These are phyloP conservation scores for Calocybe cyanea DNA, from an alignment of 768 basidiomycete species.

Conservation along the genomic window DNA sequence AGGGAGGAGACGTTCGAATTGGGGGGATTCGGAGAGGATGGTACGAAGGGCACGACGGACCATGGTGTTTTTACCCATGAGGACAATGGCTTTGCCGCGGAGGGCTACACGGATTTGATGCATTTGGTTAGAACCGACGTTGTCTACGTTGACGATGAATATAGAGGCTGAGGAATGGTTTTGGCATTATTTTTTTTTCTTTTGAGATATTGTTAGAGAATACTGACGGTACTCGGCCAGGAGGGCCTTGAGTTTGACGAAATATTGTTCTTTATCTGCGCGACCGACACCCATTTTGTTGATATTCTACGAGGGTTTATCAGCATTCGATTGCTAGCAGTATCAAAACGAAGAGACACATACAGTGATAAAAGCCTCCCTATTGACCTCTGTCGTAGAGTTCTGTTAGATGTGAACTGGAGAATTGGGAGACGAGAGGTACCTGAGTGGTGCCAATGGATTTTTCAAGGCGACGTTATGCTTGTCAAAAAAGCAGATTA, in stretches of 20 bases:
- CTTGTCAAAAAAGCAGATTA: background rate
- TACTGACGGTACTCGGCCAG: slow-evolving; percentile 83
- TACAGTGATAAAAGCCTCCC: slow-evolving; percentile 70
- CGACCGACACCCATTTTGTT: slow-evolving; percentile 93
- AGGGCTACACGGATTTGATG: slow-evolving; percentile 95
- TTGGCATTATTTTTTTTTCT: slow-evolving; percentile 3
- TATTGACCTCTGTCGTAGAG: slow-evolving; percentile 62
- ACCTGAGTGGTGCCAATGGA: slow-evolving; percentile 84
- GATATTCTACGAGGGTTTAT: slow-evolving; percentile 20
- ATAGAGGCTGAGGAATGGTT: slow-evolving; percentile 70
- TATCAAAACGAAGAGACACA: slow-evolving; percentile 11
- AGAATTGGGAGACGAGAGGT: slow-evolving; percentile 19
- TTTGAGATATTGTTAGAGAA: slow-evolving; percentile 1
- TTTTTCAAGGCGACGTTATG: slow-evolving; percentile 76
- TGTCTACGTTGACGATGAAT: slow-evolving; percentile 99
- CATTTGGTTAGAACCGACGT: slow-evolving; percentile 99
- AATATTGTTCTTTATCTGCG: slow-evolving; percentile 88
- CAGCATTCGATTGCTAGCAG: background rate
- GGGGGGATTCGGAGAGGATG: slow-evolving; percentile 85
- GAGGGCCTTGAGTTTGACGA: slow-evolving; percentile 90
- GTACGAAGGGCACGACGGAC: slow-evolving; percentile 95
- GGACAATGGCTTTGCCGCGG: slow-evolving; percentile 92
- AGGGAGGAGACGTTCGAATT: slow-evolving; percentile 95
- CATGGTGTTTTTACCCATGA: slow-evolving; percentile 99
- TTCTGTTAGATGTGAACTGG: no score